Base-by-base conservation (phyloP, 768 basidiomycete genomes). In the Suillus sp. region DNA sequence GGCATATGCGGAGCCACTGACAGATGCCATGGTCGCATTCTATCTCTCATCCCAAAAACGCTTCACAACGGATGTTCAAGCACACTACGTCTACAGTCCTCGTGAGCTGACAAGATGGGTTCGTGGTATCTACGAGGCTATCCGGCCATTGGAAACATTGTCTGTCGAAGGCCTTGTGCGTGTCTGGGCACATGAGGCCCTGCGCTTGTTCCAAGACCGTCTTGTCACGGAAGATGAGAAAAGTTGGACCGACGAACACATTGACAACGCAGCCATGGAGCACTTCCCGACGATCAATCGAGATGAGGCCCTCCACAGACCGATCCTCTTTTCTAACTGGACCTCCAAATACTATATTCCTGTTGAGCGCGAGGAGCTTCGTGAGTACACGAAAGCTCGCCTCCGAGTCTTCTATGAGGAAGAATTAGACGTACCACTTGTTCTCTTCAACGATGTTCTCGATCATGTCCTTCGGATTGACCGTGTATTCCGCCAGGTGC, bases 331-430 rank as follows among this genome's bases (percentile, higher is more conserved):
- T 83, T 99, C 97, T 25, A 99, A 99, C 75, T 99, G 97, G 97
- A 98, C 96, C 1, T 96, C 96, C 11, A 95, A 96, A 78, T 80
- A 98, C 72, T 99, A 99, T 75, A 87, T 99, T 53, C 90, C 97
- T 2, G 96, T 99, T 51, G 93, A 97, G 65, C 87, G 97, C 57
- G 96, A 97, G 69, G 82, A 86, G 38, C 86, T 99, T 13, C 88
- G 97, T 53, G 97, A 99, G 69, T 98, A 96, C 74, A 96, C 94
- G 25, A 98, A 98, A 77, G 96, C 96, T 22, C 90, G 97, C 48
- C 83, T 99, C 22, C 89, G 93, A 13, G 93, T 99, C n/a, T 99
- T 99, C 79, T 97, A 99, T 70, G 97, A 99, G 74, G 97, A 99
- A 78, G 97, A 99, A 77, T 79, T 99, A 59, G 97, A 99, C 66